Percentiles rank a stretch among this genome's conserved stretches.
Evolutionary conservation across 2,329 filamentous ascomycete genomes (phyloP).

Genomic region (Trichophyton mentagrophytes): DNA sequence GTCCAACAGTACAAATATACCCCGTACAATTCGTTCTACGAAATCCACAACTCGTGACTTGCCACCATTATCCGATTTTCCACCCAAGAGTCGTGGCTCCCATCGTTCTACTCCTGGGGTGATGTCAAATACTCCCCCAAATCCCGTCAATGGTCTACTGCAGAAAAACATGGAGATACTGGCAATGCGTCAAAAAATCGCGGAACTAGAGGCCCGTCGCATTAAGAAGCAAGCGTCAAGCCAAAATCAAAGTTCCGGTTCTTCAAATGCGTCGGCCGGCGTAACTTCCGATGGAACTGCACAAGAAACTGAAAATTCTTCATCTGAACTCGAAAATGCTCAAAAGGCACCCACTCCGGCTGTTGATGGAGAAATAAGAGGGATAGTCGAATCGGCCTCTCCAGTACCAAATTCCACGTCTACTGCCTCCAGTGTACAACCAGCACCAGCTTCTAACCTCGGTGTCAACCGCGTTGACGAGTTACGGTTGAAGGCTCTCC

Average conservation of each 20-base stretch:
- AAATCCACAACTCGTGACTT: conserved; percentile 15
- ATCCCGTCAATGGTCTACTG: conserved; percentile 33
- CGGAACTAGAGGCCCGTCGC: conserved; percentile 35
- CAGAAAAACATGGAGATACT: conserved; percentile 38
- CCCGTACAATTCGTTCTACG: conserved; percentile 18
- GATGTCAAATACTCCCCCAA: conserved; percentile 26
- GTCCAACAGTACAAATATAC: conserved; percentile 13
- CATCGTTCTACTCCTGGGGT: conserved; percentile 30
- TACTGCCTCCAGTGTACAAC: neutral
- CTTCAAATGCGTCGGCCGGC: conserved; percentile 12
- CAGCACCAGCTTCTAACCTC: conserved; percentile 12
- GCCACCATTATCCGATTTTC: conserved; percentile 32
- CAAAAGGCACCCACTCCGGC: neutral
- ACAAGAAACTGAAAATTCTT: conserved; percentile 1
- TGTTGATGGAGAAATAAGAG: neutral
- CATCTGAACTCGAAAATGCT: neutral
- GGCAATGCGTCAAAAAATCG: conserved; percentile 37
- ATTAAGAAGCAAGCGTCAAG: conserved; percentile 30
- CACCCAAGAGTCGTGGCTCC: conserved; percentile 32
- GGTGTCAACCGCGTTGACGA: conserved; percentile 20
- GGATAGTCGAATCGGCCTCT: neutral
- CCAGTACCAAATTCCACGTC: neutral
- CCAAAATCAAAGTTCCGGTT: conserved; percentile 25
- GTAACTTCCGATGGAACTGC: neutral
- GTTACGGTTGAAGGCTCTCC: conserved; percentile 28